Percentiles rank a stretch among this genome's conserved stretches.
These are phyloP conservation scores for Penicillium waksmanii DNA, from an alignment of 495 filamentous ascomycete genomes.

Conservation along the genomic window DNA sequence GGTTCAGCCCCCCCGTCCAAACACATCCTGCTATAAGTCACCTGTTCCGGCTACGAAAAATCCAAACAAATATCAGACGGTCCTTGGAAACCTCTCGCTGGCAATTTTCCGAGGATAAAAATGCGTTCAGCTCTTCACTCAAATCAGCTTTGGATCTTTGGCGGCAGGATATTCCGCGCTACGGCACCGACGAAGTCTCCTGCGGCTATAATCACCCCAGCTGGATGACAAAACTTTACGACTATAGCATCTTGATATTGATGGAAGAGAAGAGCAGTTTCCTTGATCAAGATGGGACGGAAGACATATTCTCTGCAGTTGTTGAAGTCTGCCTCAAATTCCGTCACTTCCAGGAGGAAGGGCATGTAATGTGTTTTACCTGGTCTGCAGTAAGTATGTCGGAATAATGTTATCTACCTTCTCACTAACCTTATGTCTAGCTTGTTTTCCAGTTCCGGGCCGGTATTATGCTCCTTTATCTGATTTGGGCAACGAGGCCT, in stretches of 20 bases:
- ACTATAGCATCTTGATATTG: slow-evolving; percentile 39
- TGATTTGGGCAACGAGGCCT: slow-evolving; percentile 31
- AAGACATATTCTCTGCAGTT: slow-evolving; percentile 33
- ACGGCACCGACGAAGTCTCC: slow-evolving; percentile 27
- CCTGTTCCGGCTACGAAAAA: slow-evolving; percentile 37
- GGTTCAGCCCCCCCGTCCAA: slow-evolving; percentile 24
- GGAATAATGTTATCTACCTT: background rate
- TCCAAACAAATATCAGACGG: slow-evolving; percentile 37
- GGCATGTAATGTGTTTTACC: slow-evolving; percentile 41
- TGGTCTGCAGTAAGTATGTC: slow-evolving; percentile 38
- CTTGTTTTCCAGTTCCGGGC: slow-evolving; percentile 40
- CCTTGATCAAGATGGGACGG: slow-evolving; percentile 30
- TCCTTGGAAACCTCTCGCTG: slow-evolving; percentile 22
- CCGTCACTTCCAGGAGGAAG: slow-evolving; percentile 35
- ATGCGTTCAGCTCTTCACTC: slow-evolving; percentile 22
- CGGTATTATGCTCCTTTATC: slow-evolving; percentile 38
- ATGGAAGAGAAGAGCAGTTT: slow-evolving; percentile 35
- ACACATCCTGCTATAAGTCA: slow-evolving; percentile 33
- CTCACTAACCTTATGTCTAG: slow-evolving; percentile 19
- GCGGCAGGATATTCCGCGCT: slow-evolving; percentile 39
- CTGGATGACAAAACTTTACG: slow-evolving; percentile 41
- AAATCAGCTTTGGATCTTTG: slow-evolving; percentile 35
- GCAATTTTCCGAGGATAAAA: slow-evolving; percentile 18
- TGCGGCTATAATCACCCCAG: slow-evolving; percentile 34
- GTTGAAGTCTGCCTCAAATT: slow-evolving; percentile 37